Evolutionary conservation across 805 yeast genomes (phyloP), one percentile per base, ranked within the genome.

Genomic region (Huiozyma naganishii): DNA sequence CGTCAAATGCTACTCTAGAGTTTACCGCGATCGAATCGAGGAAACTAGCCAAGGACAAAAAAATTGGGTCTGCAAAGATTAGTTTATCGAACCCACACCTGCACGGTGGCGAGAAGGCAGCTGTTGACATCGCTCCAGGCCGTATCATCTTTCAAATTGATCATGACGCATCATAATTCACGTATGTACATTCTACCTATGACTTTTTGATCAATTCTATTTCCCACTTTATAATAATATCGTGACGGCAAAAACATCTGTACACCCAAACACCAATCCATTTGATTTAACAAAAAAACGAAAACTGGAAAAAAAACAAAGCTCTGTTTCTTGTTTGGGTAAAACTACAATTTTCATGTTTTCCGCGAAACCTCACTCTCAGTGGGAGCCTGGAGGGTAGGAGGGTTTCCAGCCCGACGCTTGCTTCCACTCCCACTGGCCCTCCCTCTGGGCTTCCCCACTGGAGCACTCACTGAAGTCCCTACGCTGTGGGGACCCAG

Each of bases 21-120:
- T 75, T 90, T 54, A 69, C 71, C 36, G 75, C 85, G 28, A 69
- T 76, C 36, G 77, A 79, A 32, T 83, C 76, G 55, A 92, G 84
- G 58, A 73, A 77, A 2, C 72, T 89, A 52, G 88, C 95, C 34
- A 79, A 81, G 55, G 80, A 76, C 51, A 66, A 68, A 28, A 83
- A 76, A 45, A 44, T 87, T 36, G 95, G 83, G 9, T 69, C 69
- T 39, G 78, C 77, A 7, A 68, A 74, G 34, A 53, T 86, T 29
- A 62, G 65, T 9, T 64, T 84, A 48, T 55, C 64, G 36, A 80
- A 80, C 35, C 59, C 65, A 4, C 61, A 58, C 36, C 52, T 63
- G 6, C 57, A 52, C 37, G 53, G 52, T 29, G 57, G 53, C 12
- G 63, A 61, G 8, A 60, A 60, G 41, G 44, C 61, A 11, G 50